These are phyloP conservation scores for Pleurotus ostreatus DNA, from an alignment of 768 basidiomycete species.

Conservation along the genomic window DNA sequence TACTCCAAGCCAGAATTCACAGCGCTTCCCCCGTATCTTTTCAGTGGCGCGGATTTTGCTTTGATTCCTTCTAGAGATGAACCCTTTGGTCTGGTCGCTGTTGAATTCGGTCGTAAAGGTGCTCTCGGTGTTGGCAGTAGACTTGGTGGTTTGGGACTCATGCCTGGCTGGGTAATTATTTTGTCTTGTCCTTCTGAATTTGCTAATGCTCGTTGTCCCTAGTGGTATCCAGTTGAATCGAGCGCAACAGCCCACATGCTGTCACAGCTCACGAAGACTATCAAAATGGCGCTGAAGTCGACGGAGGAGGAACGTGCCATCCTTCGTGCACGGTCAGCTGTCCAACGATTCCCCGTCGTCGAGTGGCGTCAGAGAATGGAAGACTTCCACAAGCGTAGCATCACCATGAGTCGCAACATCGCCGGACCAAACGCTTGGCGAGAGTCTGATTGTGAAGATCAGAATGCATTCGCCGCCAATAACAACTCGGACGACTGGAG, in stretches of 20 bases:
- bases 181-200: not conserved
- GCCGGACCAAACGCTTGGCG: slow-evolving; percentile 80
- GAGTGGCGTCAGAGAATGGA: slow-evolving; percentile 97
- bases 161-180: slow-evolving; percentile 91
- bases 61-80: slow-evolving; percentile 95
- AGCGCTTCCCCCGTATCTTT: slow-evolving; percentile 86
- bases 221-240: slow-evolving; percentile 98
- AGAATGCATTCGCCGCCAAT: slow-evolving; percentile 39
- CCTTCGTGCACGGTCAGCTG: slow-evolving; percentile 87
- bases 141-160: slow-evolving; percentile 89
- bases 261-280: slow-evolving; percentile 90
- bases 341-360: slow-evolving; percentile 96
- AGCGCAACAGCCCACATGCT: slow-evolving; percentile 91
- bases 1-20: slow-evolving; percentile 98
- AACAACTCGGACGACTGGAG: slow-evolving; percentile 78
- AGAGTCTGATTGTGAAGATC: slow-evolving; percentile 59
- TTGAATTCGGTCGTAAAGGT: slow-evolving; percentile 95
- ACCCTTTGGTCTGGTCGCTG: slow-evolving; percentile 93
- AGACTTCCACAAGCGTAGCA: slow-evolving; percentile 89
- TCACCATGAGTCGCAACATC: slow-evolving; percentile 59
- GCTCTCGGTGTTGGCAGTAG: slow-evolving; percentile 94
- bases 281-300: slow-evolving; percentile 91
- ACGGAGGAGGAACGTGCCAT: slow-evolving; percentile 88
- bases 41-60: slow-evolving; percentile 94
- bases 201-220: slow-evolving; percentile 7